phyloP scores from a whole-genome alignment of 2,329 filamentous ascomycete genomes.

The Colletotrichum siamense region DNA sequence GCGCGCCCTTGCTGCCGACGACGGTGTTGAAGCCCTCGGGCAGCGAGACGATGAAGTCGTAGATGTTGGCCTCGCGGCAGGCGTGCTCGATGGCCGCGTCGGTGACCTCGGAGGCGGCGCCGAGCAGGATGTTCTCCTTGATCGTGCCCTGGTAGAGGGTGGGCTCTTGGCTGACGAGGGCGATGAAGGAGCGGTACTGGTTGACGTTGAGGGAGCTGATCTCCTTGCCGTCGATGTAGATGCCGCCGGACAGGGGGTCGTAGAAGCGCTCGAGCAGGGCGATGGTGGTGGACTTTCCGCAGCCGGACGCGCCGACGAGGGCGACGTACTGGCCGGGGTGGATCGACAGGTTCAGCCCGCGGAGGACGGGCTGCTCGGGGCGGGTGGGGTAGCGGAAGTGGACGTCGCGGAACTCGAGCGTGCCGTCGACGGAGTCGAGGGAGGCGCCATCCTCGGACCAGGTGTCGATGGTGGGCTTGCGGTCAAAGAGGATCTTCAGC shows the following conservation, averaged over 20 bases:
- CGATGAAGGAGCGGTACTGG: constrained; percentile 82
- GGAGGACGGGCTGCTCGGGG: constrained; percentile 89
- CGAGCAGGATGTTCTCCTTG: constrained; percentile 86
- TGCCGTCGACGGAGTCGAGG: constrained; percentile 71
- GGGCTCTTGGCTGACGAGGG: constrained; percentile 92
- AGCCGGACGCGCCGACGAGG: constrained; percentile 91
- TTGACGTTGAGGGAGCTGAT: constrained; percentile 83
- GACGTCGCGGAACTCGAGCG: constrained; percentile 88
- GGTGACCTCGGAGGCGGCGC: constrained; percentile 68
- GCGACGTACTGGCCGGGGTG: constrained; percentile 85
- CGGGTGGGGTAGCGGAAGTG: constrained; percentile 95
- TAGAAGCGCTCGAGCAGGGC: constrained; percentile 94
- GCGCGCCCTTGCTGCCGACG: constrained; percentile 84
- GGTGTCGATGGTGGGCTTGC: constrained; percentile 80
- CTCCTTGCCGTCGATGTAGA: constrained; percentile 84
- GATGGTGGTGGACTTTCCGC: constrained; percentile 94
- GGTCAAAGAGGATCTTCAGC: constrained; percentile 84
- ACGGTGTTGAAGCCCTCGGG: constrained; percentile 86
- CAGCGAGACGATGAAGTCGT: constrained; percentile 86
- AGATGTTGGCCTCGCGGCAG: constrained; percentile 90
- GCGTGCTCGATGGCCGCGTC: constrained; percentile 79
- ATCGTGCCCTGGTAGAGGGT: constrained; percentile 94
- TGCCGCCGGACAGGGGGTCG: constrained; percentile 79
- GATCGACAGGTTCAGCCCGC: constrained; percentile 77
- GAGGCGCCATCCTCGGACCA: constrained; percentile 75